Evolutionary conservation across 2,329 filamentous ascomycete genomes (phyloP).

Genomic region (Knufia petricola): DNA sequence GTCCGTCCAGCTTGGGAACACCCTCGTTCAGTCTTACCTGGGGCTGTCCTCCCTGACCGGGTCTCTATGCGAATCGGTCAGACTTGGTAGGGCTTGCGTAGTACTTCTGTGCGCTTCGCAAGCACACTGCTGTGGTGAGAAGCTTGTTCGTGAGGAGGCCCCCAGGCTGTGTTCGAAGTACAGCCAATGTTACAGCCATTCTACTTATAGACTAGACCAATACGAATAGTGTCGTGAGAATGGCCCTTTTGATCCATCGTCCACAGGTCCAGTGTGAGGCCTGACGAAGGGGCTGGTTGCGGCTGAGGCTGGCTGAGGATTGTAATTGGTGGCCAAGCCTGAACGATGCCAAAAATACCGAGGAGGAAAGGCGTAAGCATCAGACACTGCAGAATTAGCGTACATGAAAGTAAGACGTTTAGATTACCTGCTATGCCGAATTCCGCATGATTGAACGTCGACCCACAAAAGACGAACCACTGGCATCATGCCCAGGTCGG

Average conservation of each 20-base stretch:
- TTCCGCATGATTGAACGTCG: constrained; percentile 5
- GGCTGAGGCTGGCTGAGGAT: not conserved
- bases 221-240: not conserved
- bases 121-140: not conserved
- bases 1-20: too few species aligned
- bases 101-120: not conserved
- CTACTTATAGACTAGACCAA: not conserved
- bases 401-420: constrained; percentile 10
- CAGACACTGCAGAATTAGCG: not conserved
- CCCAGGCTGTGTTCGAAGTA: not conserved
- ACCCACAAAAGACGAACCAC: constrained; percentile 15
- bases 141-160: not conserved
- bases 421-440: constrained; percentile 8
- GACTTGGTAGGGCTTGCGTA: not conserved
- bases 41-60: too few species aligned
- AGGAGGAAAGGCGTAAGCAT: constrained; percentile 2
- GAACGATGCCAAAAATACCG: constrained; percentile 7
- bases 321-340: not conserved
- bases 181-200: not conserved
- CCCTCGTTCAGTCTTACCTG: too few species aligned
- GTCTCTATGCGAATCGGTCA: not conserved
- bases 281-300: not conserved
- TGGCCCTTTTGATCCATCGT: not conserved
- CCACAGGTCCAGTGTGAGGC: not conserved
- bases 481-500: constrained; percentile 15